These are phyloP conservation scores for Raphidocelis subcapitata DNA, from an alignment of 139 green algal species.

Conservation along the genomic window DNA sequence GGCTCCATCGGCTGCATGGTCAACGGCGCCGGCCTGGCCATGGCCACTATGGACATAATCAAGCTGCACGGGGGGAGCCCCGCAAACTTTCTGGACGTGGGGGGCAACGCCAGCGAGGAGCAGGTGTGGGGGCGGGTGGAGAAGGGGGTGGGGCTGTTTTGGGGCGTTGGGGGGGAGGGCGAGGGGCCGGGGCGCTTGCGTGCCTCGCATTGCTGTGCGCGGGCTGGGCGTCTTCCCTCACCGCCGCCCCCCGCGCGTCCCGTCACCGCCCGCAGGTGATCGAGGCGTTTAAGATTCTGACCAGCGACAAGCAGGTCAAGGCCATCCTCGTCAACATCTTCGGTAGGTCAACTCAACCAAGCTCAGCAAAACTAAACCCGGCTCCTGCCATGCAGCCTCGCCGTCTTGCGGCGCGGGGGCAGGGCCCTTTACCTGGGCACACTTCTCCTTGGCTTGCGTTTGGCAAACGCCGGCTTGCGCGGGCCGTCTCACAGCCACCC, in stretches of 20 bases:
- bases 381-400: too few relatives aligned
- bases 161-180: not conserved
- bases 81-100: conserved; percentile 99
- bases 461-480: too few relatives aligned
- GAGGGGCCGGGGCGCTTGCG: too few relatives aligned
- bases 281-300: conserved; percentile 96
- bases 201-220: too few relatives aligned
- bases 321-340: conserved; percentile 99
- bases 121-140: conserved; percentile 57
- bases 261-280: conserved; percentile 66
- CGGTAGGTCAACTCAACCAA: conserved; percentile 42
- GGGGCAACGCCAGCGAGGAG: conserved; percentile 87
- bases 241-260: not conserved
- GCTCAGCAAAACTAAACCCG: too few relatives aligned
- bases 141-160: not conserved
- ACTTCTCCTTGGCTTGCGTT: too few relatives aligned
- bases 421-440: too few relatives aligned
- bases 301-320: conserved; percentile 91
- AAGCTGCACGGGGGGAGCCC: conserved; percentile 91
- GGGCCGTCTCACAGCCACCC: too few relatives aligned
- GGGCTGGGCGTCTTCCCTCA: not conserved
- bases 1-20: conserved; percentile 96
- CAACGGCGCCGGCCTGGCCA: conserved; percentile 97
- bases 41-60: conserved; percentile 99
- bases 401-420: too few relatives aligned